Base-by-base conservation (phyloP, 257 asterid genomes). In the Solanum commersonii region DNA sequence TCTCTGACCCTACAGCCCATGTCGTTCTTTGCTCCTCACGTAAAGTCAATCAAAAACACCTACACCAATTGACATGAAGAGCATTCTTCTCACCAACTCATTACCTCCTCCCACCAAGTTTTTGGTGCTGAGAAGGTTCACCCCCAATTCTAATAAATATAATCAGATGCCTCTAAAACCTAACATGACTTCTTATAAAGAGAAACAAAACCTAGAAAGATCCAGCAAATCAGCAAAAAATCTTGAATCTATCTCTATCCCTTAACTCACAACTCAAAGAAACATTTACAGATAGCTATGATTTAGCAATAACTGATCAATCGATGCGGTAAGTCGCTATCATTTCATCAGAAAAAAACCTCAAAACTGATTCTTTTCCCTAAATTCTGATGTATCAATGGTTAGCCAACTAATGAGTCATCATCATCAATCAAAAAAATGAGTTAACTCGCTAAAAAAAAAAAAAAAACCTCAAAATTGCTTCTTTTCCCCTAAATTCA, bases 1-100 rank as follows among this genome's bases (percentile, higher is more conserved):
- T 89, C 72, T 88, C 86, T 60, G 90, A 90, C 86, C 86, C 91
- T 92, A 91, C 92, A 42, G 93, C 95, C 99, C 98, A 96, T 94
- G 88, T 92, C 96, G 90, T 88, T 89, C 70, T 90, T 79, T 84
- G 86, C 68, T 73, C 90, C 82, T 88, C 92, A 90, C 90, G 72
- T 88, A 65, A 89, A 89, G 63, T 88, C 83, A 84, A 90, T 88
- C 60, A 87, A 71, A 63, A 67, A 89, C 89, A 87, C 91, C 92
- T 90, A 87, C 86, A 91, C 33, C 71, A 83, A 18, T 65, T 72
- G n/a, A 71, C 38, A 86, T 86, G 52, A 86, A 86, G 11, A 25
- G 25, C 49, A 77, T 25, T 73, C 70, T 22, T 46, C 72, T 33
- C 84, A 77, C 74, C 40, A 73, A 73, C 25, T 49, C 49, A 82